Evolutionary conservation across 2,329 filamentous ascomycete genomes (phyloP), one percentile per base, ranked within the genome.

Genomic region (Emmonsiellopsis sp.): DNA sequence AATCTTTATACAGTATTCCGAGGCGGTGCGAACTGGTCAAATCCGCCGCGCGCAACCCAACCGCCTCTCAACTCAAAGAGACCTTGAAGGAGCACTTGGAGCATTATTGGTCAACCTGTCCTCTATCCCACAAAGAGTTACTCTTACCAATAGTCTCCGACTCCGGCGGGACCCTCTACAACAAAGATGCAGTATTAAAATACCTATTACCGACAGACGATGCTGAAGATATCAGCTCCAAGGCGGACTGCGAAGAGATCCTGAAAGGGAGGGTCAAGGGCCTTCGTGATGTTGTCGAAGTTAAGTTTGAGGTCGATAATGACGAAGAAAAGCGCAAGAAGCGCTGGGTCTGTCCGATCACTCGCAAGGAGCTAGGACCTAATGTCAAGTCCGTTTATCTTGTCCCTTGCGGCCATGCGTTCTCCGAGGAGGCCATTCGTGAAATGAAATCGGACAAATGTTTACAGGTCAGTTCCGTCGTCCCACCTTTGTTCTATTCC

Each of bases 21-120:
- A 97, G 87, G 58, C 88, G 94, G 34, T 87, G 90, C 65, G 94
- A 98, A 72, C 87, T 98, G 45, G 93, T 98, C 69, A 95, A 95
- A 73, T 86, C 92, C 70, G 89, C 91, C 31, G 89, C 91, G 42
- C 87, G 89, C 63, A 80, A 84, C 50, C 87, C 87, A 20, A 94
- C 87, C 35, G 80, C 89, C 31, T 85, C 88, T 46, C 87, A 97
- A 74, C 75, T 95, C 54, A 97, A 97, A 74, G 90, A 93, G 59
- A 86, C 87, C 7, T 86, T 86, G 60, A 83, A 86, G 66, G 92
- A 96, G 70, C 87, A 88, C 42, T 85, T 93, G 65, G 81, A 83
- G 55, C 90, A 97, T 70, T 82, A 84, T 62, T 98, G 93, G 93
- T 80, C 82, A 5, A 87, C 84, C 58, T 95, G 93, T 64, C 88